Evolutionary conservation across 768 basidiomycete genomes (phyloP).

Genomic region (Hericium rajendrae): DNA sequence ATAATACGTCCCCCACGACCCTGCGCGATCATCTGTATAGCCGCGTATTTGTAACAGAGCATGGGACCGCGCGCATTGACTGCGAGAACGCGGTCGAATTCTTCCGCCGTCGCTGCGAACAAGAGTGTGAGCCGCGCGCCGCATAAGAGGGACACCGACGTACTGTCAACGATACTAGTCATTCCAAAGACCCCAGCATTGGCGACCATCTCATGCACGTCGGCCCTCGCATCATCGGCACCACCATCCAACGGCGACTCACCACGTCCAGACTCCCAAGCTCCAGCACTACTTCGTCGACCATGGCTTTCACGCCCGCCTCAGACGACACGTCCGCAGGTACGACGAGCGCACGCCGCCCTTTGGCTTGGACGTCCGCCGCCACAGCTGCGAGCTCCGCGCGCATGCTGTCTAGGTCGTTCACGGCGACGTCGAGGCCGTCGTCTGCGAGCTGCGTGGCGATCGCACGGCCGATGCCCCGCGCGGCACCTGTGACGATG

Average conservation of each 20-base stretch:
- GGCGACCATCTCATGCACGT: background rate
- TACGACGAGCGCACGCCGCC: background rate
- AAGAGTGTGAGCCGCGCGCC: background rate
- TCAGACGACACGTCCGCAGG: background rate
- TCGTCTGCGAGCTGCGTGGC: constrained; percentile 37
- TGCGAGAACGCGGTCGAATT: constrained; percentile 11
- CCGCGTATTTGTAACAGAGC: constrained; percentile 18
- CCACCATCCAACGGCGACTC: background rate
- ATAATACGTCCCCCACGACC: constrained; percentile 18
- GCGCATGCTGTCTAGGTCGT: constrained; percentile 19
- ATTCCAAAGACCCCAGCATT: background rate
- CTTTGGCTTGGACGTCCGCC: background rate
- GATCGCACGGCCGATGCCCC: constrained; percentile 41
- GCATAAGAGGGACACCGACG: background rate
- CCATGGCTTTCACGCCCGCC: background rate
- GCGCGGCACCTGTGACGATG: constrained; percentile 34
- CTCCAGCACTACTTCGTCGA: background rate
- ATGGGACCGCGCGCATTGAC: constrained; percentile 15
- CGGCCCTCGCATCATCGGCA: background rate
- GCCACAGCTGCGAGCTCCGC: background rate
- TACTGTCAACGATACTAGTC: background rate
- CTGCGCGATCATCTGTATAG: constrained; percentile 17
- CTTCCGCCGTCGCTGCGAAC: constrained; percentile 13
- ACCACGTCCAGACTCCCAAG: background rate
- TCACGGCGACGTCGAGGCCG: constrained; percentile 38